A percentile compares a stretch with the other conserved stretches of the same genome.
Evolutionary conservation across 2,329 filamentous ascomycete genomes (phyloP).

Genomic region (Chaetomiaceae sp.): DNA sequence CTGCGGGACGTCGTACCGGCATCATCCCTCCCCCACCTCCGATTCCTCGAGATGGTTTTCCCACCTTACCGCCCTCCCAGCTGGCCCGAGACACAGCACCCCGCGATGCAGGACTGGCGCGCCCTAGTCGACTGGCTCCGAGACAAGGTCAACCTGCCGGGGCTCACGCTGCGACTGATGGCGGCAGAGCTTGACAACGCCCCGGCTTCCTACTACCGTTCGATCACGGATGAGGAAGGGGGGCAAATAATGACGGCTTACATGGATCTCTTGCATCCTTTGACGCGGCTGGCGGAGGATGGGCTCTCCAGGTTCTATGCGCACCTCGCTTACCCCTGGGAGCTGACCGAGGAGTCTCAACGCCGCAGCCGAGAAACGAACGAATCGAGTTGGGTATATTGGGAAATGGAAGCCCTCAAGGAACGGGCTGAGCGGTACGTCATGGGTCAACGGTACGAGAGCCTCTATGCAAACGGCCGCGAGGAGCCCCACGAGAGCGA

Average conservation of each 20-base stretch:
- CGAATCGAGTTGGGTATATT: no score
- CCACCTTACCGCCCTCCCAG: neutral
- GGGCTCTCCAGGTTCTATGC: neutral
- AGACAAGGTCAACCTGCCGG: constrained; percentile 1
- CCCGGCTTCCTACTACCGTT: no score
- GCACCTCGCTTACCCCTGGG: neutral
- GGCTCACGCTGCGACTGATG: constrained; percentile 1
- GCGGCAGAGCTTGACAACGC: no score
- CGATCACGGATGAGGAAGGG: no score
- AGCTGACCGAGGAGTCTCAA: no score
- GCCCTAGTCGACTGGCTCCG: neutral
- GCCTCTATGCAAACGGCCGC: neutral
- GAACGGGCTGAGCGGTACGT: neutral
- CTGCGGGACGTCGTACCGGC: neutral
- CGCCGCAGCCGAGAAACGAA: no score
- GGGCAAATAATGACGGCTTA: neutral
- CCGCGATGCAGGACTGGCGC: constrained; percentile 4
- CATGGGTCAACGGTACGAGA: neutral
- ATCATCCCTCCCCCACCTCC: neutral
- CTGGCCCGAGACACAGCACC: neutral
- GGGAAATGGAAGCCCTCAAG: neutral
- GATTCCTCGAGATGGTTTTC: constrained; percentile 9
- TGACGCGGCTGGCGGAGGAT: neutral
- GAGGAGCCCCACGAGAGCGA: neutral
- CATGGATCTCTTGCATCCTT: neutral